Evolutionary conservation across 2,329 filamentous ascomycete genomes (phyloP).

Genomic region (Cadophora luteo-olivacea): DNA sequence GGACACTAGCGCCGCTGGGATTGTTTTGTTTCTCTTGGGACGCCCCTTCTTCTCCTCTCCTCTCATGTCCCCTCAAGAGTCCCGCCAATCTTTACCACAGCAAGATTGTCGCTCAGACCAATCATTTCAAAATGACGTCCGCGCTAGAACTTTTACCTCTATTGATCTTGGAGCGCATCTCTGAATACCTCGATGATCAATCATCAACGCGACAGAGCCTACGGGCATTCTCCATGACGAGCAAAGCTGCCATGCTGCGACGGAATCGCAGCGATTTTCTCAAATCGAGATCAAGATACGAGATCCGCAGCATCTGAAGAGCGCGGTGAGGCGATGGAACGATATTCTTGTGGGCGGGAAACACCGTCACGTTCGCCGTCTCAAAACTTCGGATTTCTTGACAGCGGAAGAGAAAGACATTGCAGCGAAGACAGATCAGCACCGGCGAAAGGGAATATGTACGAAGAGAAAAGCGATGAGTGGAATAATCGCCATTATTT

Average conservation of each 20-base stretch:
- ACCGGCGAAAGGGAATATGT: background rate
- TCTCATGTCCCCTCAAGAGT: background rate
- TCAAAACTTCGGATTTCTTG: background rate
- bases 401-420: background rate
- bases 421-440: background rate
- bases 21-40: background rate
- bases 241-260: background rate
- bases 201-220: background rate
- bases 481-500: slow-evolving; percentile 8
- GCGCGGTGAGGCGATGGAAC: background rate
- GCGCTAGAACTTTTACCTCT: background rate
- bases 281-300: slow-evolving; percentile 10
- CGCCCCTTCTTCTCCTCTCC: background rate
- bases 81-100: background rate
- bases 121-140: background rate
- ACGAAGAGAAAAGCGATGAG: slow-evolving; percentile 3
- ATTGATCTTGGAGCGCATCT: background rate
- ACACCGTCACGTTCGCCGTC: slow-evolving; percentile 8
- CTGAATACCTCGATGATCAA: background rate
- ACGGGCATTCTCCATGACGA: background rate
- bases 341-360: background rate
- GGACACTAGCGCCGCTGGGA: background rate
- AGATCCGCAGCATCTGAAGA: slow-evolving; percentile 2
- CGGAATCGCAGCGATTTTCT: background rate
- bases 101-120: background rate